A percentile compares a stretch with the other conserved stretches of the same genome.
Conservation (phyloP, 768 basidiomycete genomes). For the Naganishia onofrii region DNA sequence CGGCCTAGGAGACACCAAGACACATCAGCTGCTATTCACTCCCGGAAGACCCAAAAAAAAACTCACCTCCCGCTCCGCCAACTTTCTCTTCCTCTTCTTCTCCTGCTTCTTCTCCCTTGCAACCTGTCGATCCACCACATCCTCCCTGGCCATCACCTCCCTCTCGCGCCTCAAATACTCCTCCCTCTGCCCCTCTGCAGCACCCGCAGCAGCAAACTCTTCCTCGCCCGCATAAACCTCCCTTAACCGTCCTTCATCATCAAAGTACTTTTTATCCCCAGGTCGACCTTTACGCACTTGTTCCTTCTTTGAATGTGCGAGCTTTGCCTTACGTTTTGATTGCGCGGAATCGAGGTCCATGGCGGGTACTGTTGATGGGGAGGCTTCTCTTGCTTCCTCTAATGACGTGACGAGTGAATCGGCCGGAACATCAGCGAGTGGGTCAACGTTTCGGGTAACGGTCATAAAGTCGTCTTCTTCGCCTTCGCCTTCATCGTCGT, state of each 20-base stretch:
- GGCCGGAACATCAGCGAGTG: constrained; percentile 54
- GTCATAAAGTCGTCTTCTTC: constrained; percentile 75
- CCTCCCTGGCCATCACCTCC: constrained; percentile 66
- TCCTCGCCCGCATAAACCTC: constrained; percentile 77
- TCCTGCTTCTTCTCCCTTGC: constrained; percentile 84
- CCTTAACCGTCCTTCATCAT: constrained; percentile 78
- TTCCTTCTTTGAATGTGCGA: constrained; percentile 70
- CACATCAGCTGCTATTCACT: constrained; percentile 23
- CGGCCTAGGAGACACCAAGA: constrained; percentile 20
- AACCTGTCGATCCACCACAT: constrained; percentile 73
- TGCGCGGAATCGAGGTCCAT: constrained; percentile 54
- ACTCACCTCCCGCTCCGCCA: constrained; percentile 61
- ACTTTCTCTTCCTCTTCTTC: constrained; percentile 88
- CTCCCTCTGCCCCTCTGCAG: constrained; percentile 65
- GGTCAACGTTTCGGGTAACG: constrained; percentile 86
- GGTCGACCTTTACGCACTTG: constrained; percentile 63
- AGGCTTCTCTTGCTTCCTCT: not conserved
- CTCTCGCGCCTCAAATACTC: constrained; percentile 72
- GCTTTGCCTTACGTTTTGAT: constrained; percentile 76
- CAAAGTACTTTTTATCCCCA: constrained; percentile 78
- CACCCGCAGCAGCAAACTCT: constrained; percentile 62
- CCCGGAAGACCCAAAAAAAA: constrained; percentile 16
- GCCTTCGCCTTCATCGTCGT: constrained; percentile 53
- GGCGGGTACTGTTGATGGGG: constrained; percentile 33
- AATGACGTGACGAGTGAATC: constrained; percentile 16